Evolutionary conservation across 108 stramenopile species (phyloP).

Genomic region (Thalassiosira profunda): DNA sequence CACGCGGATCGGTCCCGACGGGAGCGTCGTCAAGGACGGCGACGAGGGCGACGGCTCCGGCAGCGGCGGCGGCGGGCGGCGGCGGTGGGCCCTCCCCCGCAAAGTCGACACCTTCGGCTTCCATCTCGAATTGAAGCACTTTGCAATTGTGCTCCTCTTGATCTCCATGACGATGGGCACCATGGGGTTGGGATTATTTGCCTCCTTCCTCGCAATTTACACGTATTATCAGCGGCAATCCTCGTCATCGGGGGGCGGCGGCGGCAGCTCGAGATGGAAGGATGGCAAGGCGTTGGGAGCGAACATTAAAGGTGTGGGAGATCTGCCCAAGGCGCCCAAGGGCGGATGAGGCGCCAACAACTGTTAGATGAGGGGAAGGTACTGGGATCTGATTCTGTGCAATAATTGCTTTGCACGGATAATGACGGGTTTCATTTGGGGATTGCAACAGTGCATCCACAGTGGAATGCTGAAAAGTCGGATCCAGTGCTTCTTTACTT

Average conservation of each 20-base stretch:
- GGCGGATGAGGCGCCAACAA: constrained; percentile 54
- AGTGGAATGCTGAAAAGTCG: constrained; percentile 21
- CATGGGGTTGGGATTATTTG: constrained; percentile 20
- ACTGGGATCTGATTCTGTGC: constrained; percentile 7
- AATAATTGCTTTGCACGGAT: constrained; percentile 8
- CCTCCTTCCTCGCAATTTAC: constrained; percentile 32
- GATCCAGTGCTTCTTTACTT: background rate
- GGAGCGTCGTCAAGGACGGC: constrained; percentile 43
- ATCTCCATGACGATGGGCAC: constrained; percentile 41
- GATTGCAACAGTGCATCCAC: background rate
- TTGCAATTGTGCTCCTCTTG: constrained; percentile 33
- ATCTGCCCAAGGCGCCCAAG: constrained; percentile 42
- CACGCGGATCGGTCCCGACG: constrained; percentile 40
- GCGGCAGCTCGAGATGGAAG: constrained; percentile 28
- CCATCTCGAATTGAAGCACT: constrained; percentile 47
- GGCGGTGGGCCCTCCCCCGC: constrained; percentile 20
- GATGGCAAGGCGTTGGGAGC: constrained; percentile 45
- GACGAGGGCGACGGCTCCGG: constrained; percentile 9
- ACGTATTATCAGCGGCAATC: constrained; percentile 27
- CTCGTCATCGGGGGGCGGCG: constrained; percentile 20
- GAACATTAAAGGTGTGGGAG: constrained; percentile 50
- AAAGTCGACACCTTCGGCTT: constrained; percentile 46
- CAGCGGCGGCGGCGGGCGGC: constrained; percentile 8
- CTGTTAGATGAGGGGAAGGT: constrained; percentile 35
- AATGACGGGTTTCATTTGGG: constrained; percentile 25